Conservation (phyloP, 208 protist species). For the Trypanosoma mega region DNA sequence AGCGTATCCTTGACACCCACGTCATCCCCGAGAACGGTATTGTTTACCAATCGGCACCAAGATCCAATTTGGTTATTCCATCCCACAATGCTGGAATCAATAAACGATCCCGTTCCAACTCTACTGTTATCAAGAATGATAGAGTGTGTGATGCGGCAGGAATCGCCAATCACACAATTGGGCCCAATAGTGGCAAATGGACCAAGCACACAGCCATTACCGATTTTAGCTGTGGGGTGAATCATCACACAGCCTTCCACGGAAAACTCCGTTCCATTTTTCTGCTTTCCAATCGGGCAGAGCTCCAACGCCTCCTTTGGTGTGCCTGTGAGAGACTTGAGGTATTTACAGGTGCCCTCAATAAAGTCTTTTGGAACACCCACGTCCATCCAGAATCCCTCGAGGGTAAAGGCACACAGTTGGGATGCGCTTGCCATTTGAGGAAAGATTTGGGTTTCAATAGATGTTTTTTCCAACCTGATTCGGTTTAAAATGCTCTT, state of each 20-base stretch:
- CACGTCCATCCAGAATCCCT: conserved; percentile 98
- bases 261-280: conserved; percentile 34
- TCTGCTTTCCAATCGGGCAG: conserved; percentile 27
- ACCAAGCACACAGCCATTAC: conserved; percentile 91
- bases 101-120: conserved; percentile 77
- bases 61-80: conserved; percentile 93
- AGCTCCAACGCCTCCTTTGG: conserved; percentile 31
- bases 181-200: conserved; percentile 95
- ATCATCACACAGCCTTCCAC: conserved; percentile 83
- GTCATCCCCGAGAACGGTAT: conserved; percentile 96
- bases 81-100: conserved; percentile 94
- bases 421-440: conserved; percentile 90
- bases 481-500: conserved; percentile 95
- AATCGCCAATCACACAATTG: conserved; percentile 91
- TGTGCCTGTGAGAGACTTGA: conserved; percentile 59
- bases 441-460: conserved; percentile 97
- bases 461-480: conserved; percentile 89
- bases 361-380: conserved; percentile 96
- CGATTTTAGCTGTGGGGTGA: conserved; percentile 92
- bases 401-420: conserved; percentile 95
- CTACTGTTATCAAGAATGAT: conserved; percentile 87
- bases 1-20: conserved; percentile 92
- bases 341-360: conserved; percentile 83
- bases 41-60: conserved; percentile 93
- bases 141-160: conserved; percentile 77